These are phyloP conservation scores for Colletotrichum navitas DNA, from an alignment of 2,329 filamentous ascomycete species.

Conservation along the genomic window DNA sequence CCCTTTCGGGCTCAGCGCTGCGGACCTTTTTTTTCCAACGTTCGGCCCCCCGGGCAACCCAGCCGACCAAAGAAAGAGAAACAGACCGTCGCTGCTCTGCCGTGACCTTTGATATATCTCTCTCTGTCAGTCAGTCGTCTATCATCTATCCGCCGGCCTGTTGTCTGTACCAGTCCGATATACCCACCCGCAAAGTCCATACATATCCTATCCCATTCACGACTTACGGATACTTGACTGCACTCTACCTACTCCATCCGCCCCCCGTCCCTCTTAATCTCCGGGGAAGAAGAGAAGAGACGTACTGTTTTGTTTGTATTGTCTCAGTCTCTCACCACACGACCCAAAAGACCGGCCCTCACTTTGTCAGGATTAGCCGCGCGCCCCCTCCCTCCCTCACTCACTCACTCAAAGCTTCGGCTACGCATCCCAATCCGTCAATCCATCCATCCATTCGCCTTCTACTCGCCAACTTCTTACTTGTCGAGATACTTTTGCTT, in stretches of 20 bases:
- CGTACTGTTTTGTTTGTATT: neutral
- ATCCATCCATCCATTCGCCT: neutral
- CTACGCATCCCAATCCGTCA: conserved; percentile 2
- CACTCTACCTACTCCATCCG: neutral
- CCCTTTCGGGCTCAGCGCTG: conserved; percentile 33
- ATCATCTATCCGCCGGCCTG: neutral
- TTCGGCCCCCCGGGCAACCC: conserved; percentile 28
- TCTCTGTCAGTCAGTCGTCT: too few species aligned
- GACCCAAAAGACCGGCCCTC: conserved; percentile 12
- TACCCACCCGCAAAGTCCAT: conserved; percentile 4
- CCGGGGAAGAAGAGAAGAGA: neutral
- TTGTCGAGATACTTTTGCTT: neutral
- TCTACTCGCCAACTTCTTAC: conserved; percentile 9
- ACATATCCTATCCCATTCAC: neutral
- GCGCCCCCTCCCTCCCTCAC: neutral
- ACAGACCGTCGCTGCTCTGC: neutral
- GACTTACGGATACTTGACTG: neutral
- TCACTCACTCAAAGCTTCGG: conserved; percentile 3
- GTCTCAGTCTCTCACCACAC: neutral
- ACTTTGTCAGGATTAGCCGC: conserved; percentile 17
- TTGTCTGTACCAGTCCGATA: neutral
- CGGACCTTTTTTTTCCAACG: conserved; percentile 24
- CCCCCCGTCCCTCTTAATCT: neutral
- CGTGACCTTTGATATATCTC: neutral
- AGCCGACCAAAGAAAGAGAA: conserved; percentile 15